These are phyloP conservation scores for Suillus placidus DNA, from an alignment of 768 basidiomycete species.

Conservation along the genomic window DNA sequence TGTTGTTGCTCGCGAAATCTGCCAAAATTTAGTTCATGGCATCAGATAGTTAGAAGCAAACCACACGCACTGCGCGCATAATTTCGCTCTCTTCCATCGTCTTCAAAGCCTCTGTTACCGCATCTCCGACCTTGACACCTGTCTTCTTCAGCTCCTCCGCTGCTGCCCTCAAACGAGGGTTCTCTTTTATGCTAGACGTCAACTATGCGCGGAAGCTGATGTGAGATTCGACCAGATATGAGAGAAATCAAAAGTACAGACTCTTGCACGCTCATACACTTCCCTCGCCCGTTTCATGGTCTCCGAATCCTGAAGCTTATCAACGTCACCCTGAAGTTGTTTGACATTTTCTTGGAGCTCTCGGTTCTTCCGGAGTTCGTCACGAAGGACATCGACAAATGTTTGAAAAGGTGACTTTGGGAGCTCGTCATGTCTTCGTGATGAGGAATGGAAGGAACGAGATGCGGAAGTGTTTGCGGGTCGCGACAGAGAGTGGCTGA, in stretches of 20 bases:
- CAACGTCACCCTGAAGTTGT: conserved; percentile 96
- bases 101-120: conserved; percentile 88
- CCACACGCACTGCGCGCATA: conserved; percentile 73
- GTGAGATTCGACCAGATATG: conserved; percentile 9
- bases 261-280: conserved; percentile 92
- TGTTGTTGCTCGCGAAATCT: conserved; percentile 86
- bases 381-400: conserved; percentile 91
- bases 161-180: conserved; percentile 87
- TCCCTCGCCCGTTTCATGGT: conserved; percentile 91
- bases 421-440: conserved; percentile 59
- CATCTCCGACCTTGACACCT: conserved; percentile 92
- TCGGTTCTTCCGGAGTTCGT: conserved; percentile 91
- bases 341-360: conserved; percentile 97
- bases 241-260: conserved; percentile 42
- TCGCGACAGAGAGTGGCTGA: conserved; percentile 9
- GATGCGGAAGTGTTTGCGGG: conserved; percentile 16
- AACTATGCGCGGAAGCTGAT: conserved; percentile 52
- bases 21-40: neutral
- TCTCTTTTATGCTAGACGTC: conserved; percentile 93
- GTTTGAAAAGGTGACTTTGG: conserved; percentile 95
- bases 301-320: conserved; percentile 96
- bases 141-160: conserved; percentile 90
- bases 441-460: conserved; percentile 65
- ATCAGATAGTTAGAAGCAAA: neutral
- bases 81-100: conserved; percentile 95